Evolutionary conservation across 805 yeast genomes (phyloP).

Genomic region (Barnettozyma wickerhamii): DNA sequence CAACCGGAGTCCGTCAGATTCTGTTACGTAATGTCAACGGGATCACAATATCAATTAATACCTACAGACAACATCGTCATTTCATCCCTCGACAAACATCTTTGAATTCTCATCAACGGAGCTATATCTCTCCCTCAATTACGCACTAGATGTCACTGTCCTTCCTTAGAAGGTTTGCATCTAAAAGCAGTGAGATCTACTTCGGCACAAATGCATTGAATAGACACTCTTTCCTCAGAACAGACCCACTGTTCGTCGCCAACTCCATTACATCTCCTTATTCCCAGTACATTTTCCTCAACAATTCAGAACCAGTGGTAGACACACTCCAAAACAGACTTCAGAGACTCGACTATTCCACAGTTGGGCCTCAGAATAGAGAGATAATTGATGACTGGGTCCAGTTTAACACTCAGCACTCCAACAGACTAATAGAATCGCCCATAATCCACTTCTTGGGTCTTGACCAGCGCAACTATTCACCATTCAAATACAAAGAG

Average conservation of each 20-base stretch:
- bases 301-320: slow-evolving; percentile 28
- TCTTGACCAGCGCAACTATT: slow-evolving; percentile 32
- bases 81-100: too few relatives aligned
- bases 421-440: slow-evolving; percentile 6
- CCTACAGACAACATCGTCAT: too few relatives aligned
- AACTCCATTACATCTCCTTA: slow-evolving; percentile 38
- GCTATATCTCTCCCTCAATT: too few relatives aligned
- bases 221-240: slow-evolving; percentile 53
- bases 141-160: too few relatives aligned
- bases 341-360: slow-evolving; percentile 12
- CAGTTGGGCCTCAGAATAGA: slow-evolving; percentile 14
- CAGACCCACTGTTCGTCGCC: slow-evolving; percentile 42
- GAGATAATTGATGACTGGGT: slow-evolving; percentile 23
- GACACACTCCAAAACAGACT: slow-evolving; percentile 10
- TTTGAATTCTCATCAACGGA: too few relatives aligned
- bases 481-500: slow-evolving; percentile 40
- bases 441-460: slow-evolving; percentile 37
- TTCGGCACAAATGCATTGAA: slow-evolving; percentile 50
- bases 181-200: slow-evolving; percentile 25
- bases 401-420: slow-evolving; percentile 10
- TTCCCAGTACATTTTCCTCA: slow-evolving; percentile 38
- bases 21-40: too few relatives aligned
- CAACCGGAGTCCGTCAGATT: too few relatives aligned
- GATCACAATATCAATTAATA: too few relatives aligned
- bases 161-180: too few relatives aligned